These are phyloP conservation scores for Ascochyta koolunga DNA, from an alignment of 2,329 filamentous ascomycete genomes.

Conservation along the genomic window DNA sequence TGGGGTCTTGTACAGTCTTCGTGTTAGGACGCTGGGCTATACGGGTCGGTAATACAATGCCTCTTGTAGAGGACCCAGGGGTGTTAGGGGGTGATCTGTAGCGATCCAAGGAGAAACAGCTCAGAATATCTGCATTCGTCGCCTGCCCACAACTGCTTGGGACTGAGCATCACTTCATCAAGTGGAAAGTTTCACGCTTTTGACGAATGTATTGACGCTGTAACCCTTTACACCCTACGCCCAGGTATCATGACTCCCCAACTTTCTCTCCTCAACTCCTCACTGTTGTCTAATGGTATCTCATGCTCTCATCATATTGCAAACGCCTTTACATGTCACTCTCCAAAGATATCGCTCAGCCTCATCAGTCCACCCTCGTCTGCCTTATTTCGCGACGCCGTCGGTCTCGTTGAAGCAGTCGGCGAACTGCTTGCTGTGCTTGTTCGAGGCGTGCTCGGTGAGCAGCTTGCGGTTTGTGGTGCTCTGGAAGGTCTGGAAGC, in stretches of 20 bases:
- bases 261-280: constrained; percentile 10
- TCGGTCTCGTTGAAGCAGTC: constrained; percentile 67
- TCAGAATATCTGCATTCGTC: background rate
- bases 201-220: constrained; percentile 6
- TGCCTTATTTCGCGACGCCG: constrained; percentile 36
- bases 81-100: too few relatives aligned
- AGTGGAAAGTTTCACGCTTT: background rate
- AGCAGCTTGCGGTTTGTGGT: constrained; percentile 76
- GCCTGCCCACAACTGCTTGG: background rate
- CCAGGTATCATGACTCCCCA: constrained; percentile 7
- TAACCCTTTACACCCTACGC: constrained; percentile 8
- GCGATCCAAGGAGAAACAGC: background rate
- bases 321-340: constrained; percentile 16
- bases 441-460: constrained; percentile 74
- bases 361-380: background rate
- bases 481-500: constrained; percentile 80
- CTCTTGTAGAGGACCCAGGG: too few relatives aligned
- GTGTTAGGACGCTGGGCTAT: too few relatives aligned
- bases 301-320: constrained; percentile 24
- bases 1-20: too few relatives aligned
- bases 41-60: too few relatives aligned
- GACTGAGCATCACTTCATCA: background rate
- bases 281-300: constrained; percentile 27
- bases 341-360: constrained; percentile 1
- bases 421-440: constrained; percentile 73